These are phyloP conservation scores for Hyaloperonospora arabidopsidis DNA, from an alignment of 352 stramenopile genomes.

Conservation along the genomic window DNA sequence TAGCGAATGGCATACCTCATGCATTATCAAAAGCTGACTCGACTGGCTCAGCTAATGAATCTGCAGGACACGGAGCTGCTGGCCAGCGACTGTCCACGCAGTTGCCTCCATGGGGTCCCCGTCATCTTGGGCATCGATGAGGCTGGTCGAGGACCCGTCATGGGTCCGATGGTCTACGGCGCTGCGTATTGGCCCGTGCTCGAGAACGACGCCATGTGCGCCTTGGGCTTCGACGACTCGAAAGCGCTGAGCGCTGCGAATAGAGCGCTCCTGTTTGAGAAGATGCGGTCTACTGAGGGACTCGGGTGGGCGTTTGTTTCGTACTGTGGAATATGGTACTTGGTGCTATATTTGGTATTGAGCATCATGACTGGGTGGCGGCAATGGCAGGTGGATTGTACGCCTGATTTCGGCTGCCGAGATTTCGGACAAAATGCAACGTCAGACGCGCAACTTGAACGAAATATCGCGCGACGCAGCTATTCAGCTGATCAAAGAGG, in stretches of 20 bases:
- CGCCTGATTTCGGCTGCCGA: constrained; percentile 87
- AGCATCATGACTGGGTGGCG: neutral
- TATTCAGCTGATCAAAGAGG: constrained; percentile 89
- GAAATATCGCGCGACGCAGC: constrained; percentile 90
- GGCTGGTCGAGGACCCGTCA: constrained; percentile 88
- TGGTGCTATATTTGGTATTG: neutral
- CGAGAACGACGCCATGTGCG: constrained; percentile 67
- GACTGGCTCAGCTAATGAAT: constrained; percentile 13
- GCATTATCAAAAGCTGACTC: too few relatives aligned
- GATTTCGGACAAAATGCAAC: constrained; percentile 94
- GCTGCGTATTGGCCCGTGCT: constrained; percentile 85
- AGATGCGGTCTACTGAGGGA: constrained; percentile 66
- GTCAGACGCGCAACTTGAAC: constrained; percentile 87
- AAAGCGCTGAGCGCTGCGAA: constrained; percentile 87
- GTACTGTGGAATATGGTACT: neutral
- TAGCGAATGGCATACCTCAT: neutral
- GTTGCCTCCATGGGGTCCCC: constrained; percentile 51
- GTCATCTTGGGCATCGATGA: constrained; percentile 94
- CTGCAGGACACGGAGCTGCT: constrained; percentile 52
- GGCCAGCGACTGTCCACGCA: constrained; percentile 48
- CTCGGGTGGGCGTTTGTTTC: constrained; percentile 39
- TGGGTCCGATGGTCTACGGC: constrained; percentile 94
- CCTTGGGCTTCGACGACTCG: constrained; percentile 91
- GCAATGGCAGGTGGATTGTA: constrained; percentile 73
- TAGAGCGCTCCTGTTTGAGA: constrained; percentile 81